Percentiles rank a stretch among this genome's conserved stretches.
phyloP scores from a whole-genome alignment of 73 alveolate genomes.

The Paramecium sexaurelia region DNA sequence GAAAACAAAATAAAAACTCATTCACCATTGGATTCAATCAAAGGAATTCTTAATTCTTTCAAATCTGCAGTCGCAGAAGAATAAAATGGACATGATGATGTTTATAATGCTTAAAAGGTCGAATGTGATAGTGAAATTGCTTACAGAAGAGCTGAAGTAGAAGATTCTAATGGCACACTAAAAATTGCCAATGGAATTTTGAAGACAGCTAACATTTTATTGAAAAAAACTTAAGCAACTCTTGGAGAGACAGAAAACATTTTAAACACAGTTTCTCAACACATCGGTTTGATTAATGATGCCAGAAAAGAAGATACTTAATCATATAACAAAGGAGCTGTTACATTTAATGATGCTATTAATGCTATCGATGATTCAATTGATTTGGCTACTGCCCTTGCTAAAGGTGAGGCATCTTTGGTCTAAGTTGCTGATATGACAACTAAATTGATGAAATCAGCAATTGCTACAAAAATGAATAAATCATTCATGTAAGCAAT shows the following conservation, averaged over 20 bases:
- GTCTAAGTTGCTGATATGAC: constrained; percentile 15
- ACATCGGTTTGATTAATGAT: neutral
- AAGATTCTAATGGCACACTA: neutral
- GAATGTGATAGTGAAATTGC: constrained; percentile 37
- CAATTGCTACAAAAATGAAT: constrained; percentile 14
- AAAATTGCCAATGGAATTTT: constrained; percentile 21
- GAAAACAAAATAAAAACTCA: neutral
- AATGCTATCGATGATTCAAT: constrained; percentile 20
- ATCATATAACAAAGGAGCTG: constrained; percentile 37
- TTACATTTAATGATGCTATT: constrained; percentile 31
- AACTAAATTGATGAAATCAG: neutral
- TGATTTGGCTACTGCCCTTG: neutral
- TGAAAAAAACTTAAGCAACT: neutral
- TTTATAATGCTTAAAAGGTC: neutral
- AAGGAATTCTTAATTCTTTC: constrained; percentile 5
- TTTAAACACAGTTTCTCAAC: neutral
- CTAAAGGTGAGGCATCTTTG: neutral
- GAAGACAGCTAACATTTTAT: neutral
- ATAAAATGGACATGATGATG: constrained; percentile 3
- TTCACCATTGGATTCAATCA: neutral
- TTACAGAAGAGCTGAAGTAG: constrained; percentile 22
- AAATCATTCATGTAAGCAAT: neutral
- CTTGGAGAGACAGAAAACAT: constrained; percentile 16
- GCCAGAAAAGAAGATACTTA: constrained; percentile 13
- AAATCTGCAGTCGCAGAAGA: constrained; percentile 29